Evolutionary conservation across 805 yeast species (phyloP).

Genomic region (Nakazawaea siamensis): DNA sequence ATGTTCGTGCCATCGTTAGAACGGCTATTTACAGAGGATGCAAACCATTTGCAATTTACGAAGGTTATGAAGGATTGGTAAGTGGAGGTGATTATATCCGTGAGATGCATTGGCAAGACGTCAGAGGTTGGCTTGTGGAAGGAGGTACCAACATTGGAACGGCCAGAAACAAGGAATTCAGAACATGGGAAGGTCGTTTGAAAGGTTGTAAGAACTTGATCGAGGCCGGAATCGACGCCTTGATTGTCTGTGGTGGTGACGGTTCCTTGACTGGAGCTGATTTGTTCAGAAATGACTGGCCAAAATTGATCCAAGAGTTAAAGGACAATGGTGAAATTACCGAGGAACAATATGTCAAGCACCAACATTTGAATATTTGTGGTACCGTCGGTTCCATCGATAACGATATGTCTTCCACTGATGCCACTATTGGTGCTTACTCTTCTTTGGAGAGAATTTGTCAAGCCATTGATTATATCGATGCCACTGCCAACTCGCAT

Average conservation of each 20-base stretch:
- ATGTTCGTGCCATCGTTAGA: slow-evolving; percentile 91
- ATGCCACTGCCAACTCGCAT: slow-evolving; percentile 78
- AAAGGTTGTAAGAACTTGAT: slow-evolving; percentile 59
- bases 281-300: slow-evolving; percentile 71
- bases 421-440: slow-evolving; percentile 75
- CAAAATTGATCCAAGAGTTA: slow-evolving; percentile 55
- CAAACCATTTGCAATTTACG: slow-evolving; percentile 85
- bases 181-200: slow-evolving; percentile 58
- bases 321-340: slow-evolving; percentile 36
- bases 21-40: slow-evolving; percentile 84
- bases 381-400: slow-evolving; percentile 82
- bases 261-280: slow-evolving; percentile 82
- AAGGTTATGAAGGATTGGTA: slow-evolving; percentile 92
- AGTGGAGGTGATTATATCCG: slow-evolving; percentile 69
- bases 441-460: slow-evolving; percentile 72
- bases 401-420: slow-evolving; percentile 80
- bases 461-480: slow-evolving; percentile 71
- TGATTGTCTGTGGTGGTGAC: slow-evolving; percentile 79
- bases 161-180: slow-evolving; percentile 63
- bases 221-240: slow-evolving; percentile 65
- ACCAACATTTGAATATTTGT: slow-evolving; percentile 55
- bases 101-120: slow-evolving; percentile 67
- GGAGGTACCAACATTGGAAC: slow-evolving; percentile 82
- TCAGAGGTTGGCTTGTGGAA: slow-evolving; percentile 56
- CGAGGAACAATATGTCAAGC: slow-evolving; percentile 32